A percentile compares a stretch with the other conserved stretches of the same genome.
These are phyloP conservation scores for Conoideocrella luteorostrata DNA, from an alignment of 2,329 filamentous ascomycete genomes.

Conservation along the genomic window DNA sequence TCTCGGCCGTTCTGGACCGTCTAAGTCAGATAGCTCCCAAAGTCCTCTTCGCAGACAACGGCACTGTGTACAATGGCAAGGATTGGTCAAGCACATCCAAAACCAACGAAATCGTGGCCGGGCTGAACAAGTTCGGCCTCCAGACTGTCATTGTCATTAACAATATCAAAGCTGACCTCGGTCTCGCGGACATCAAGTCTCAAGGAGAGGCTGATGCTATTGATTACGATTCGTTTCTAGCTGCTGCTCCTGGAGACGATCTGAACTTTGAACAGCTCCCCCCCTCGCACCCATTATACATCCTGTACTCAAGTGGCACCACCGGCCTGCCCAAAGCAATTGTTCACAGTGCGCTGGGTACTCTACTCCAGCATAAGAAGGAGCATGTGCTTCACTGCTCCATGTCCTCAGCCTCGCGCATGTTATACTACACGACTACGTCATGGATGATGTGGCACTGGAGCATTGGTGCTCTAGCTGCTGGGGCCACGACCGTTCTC, in stretches of 20 bases:
- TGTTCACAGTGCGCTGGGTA: slow-evolving; percentile 84
- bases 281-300: slow-evolving; percentile 85
- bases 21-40: slow-evolving; percentile 78
- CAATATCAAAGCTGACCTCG: slow-evolving; percentile 46
- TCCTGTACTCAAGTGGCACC: slow-evolving; percentile 89
- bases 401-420: slow-evolving; percentile 61
- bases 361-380: slow-evolving; percentile 93
- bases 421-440: slow-evolving; percentile 92
- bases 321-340: slow-evolving; percentile 88
- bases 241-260: slow-evolving; percentile 32
- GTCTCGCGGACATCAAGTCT: slow-evolving; percentile 33
- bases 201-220: slow-evolving; percentile 34
- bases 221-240: slow-evolving; percentile 41
- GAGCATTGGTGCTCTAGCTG: slow-evolving; percentile 79
- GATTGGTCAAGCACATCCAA: slow-evolving; percentile 75
- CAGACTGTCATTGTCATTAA: slow-evolving; percentile 69
- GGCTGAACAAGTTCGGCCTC: slow-evolving; percentile 53
- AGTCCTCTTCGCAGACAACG: slow-evolving; percentile 81
- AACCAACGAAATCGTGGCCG: slow-evolving; percentile 66
- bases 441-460: slow-evolving; percentile 99
- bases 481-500: slow-evolving; percentile 74
- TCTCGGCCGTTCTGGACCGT: slow-evolving; percentile 83
- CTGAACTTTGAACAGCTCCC: slow-evolving; percentile 69
- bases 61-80: slow-evolving; percentile 85
- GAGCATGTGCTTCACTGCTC: slow-evolving; percentile 86